Conservation (phyloP, 805 yeast genomes). For the Isabelozyma gotoi region DNA sequence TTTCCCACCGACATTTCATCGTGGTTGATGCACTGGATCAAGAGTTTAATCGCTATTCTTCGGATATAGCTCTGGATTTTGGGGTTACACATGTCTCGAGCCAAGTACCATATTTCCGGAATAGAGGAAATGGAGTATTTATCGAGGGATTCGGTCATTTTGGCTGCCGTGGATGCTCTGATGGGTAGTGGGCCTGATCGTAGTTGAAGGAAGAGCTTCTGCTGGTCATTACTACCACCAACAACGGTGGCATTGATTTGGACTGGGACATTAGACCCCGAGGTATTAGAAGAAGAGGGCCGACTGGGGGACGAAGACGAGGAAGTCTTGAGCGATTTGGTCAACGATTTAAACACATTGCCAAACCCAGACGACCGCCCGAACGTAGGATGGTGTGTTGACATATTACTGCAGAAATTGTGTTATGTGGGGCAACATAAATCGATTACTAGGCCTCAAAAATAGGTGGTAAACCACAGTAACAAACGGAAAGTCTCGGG, state of each 20-base stretch:
- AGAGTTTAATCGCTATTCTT: constrained; percentile 51
- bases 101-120: constrained; percentile 76
- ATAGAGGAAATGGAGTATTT: constrained; percentile 56
- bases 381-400: constrained; percentile 31
- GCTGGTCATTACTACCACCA: constrained; percentile 44
- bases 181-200: constrained; percentile 33
- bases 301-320: constrained; percentile 10
- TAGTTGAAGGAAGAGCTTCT: constrained; percentile 36
- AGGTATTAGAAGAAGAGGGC: constrained; percentile 4
- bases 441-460: background rate
- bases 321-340: constrained; percentile 31
- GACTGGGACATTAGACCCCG: constrained; percentile 23
- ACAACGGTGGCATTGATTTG: constrained; percentile 44
- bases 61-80: constrained; percentile 31
- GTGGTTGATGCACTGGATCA: constrained; percentile 54
- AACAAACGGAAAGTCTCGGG: no score
- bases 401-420: constrained; percentile 10
- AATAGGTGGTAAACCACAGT: background rate
- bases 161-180: constrained; percentile 51
- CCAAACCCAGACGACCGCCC: constrained; percentile 35
- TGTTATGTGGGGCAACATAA: constrained; percentile 3
- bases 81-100: constrained; percentile 50
- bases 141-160: constrained; percentile 50
- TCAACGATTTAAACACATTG: constrained; percentile 38
- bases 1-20: constrained; percentile 53